These are phyloP conservation scores for Eucalyptus rudis DNA, from an alignment of 345 rosid species.

Conservation along the genomic window DNA sequence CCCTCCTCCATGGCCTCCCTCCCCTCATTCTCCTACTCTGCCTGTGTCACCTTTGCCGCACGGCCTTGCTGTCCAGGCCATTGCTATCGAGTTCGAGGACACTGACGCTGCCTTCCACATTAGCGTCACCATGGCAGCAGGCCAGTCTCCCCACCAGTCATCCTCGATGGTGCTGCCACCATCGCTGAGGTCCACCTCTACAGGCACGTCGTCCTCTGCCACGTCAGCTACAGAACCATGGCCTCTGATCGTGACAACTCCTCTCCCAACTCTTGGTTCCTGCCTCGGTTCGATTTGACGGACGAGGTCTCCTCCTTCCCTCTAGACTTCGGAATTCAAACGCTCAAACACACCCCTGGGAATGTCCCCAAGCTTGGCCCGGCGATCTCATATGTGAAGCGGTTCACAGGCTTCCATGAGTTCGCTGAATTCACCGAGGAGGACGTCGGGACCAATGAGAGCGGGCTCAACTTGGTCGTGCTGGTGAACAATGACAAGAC, in stretches of 20 bases:
- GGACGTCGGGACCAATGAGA: slow-evolving; percentile 74
- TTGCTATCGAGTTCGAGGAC: slow-evolving; percentile 61
- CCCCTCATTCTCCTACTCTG: slow-evolving; percentile 43
- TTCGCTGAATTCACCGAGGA: slow-evolving; percentile 81
- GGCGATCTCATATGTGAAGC: slow-evolving; percentile 42
- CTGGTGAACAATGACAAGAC: slow-evolving; percentile 60
- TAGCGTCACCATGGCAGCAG: slow-evolving; percentile 51
- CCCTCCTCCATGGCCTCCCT: slow-evolving; percentile 19
- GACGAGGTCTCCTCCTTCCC: slow-evolving; percentile 43
- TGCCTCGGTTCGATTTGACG: slow-evolving; percentile 43
- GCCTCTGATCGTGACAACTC: background rate
- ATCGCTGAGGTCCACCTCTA: slow-evolving; percentile 71
- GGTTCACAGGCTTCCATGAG: slow-evolving; percentile 76
- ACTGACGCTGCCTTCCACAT: slow-evolving; percentile 37
- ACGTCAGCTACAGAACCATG: slow-evolving; percentile 26
- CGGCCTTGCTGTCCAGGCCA: slow-evolving; percentile 54
- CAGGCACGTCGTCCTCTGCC: slow-evolving; percentile 70
- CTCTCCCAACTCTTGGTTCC: slow-evolving; percentile 1
- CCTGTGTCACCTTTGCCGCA: slow-evolving; percentile 48
- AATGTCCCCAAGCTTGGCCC: slow-evolving; percentile 62
- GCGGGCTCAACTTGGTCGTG: slow-evolving; percentile 66
- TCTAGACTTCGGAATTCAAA: slow-evolving; percentile 50
- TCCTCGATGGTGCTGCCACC: slow-evolving; percentile 19
- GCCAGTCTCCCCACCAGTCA: slow-evolving; percentile 27
- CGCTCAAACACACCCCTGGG: slow-evolving; percentile 80